Evolutionary conservation across 345 rosid species (phyloP), one percentile per base, ranked within the genome.

Genomic region (Abelmoschus esculentus): DNA sequence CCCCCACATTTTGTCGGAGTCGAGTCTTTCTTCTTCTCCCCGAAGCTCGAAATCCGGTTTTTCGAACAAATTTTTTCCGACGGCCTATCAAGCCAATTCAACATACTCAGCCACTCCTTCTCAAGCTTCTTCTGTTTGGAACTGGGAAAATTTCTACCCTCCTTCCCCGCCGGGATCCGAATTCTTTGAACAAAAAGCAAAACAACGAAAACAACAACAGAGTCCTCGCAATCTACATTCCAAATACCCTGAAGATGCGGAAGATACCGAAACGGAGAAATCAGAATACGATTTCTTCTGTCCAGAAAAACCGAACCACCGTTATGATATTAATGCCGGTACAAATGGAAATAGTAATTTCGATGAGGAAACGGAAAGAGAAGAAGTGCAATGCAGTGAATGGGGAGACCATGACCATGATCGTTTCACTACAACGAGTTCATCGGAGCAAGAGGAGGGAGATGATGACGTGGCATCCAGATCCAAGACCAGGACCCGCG

Each of bases 121-220:
- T 0, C 97, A 95, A 66, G 76, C 97, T 1, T 95, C 99, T 60
- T 95, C 98, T 0, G 85, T 86, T 0, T 95, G 99, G 99, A 90
- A 95, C 74, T 95, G 99, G 99, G 99, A 95, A 69, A 89, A 91
- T 69, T 89, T 91, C 69, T 85, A 80, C 71, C 99, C 99, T 77
- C 98, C 99, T 0, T 95, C 99, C 0, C 99, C 99, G 36, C 99
- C 98, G 0, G 91, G 83, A 79, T 95, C 99, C 13, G 99, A 91
- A 11, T 91, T 73, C 83, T 91, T 90, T 77, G 70, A 84, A 15
- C 76, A 56, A 28, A 86, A 84, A 70, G 68, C 79, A 26, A 88
- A 75, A 22, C 80, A 78, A 34, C 73, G 66, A 47, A 66, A 47
- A 8, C 69, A 66, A 28, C 53, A 64, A 46, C 80, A 72, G 1